These are phyloP conservation scores for Zanthoxylum bungeanum DNA, from an alignment of 345 rosid species.

Conservation along the genomic window DNA sequence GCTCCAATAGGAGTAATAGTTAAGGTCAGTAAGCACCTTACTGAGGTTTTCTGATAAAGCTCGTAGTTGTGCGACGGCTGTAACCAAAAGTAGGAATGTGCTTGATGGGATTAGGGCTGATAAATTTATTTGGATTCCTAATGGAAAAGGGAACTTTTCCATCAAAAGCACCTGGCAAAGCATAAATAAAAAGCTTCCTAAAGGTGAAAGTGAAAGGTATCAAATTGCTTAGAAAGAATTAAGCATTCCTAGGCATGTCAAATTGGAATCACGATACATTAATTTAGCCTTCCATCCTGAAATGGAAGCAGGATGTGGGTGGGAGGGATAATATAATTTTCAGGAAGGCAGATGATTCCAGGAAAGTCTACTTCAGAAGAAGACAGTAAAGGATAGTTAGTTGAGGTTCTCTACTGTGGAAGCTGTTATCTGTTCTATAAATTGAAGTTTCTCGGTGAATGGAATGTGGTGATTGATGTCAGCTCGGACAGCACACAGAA, in stretches of 20 bases:
- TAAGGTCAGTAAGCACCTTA: neutral
- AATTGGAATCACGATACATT: neutral
- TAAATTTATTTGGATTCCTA: neutral
- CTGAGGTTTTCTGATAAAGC: neutral
- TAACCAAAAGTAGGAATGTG: neutral
- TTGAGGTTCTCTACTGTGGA: neutral
- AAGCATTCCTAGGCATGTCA: neutral
- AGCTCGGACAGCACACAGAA: neutral
- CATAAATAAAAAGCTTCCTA: neutral
- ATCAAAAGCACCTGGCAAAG: neutral
- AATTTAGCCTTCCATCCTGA: neutral
- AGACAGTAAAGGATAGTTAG: neutral
- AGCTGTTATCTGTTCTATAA: neutral
- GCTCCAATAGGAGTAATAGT: neutral
- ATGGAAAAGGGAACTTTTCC: neutral
- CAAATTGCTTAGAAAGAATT: neutral
- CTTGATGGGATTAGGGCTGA: neutral
- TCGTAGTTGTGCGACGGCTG: neutral
- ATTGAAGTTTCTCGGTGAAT: neutral
- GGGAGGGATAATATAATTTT: no score
- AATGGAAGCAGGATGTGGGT: neutral
- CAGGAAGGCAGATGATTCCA: neutral
- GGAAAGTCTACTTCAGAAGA: neutral
- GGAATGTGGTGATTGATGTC: neutral
- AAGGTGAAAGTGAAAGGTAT: neutral